Base-by-base conservation (phyloP, 352 stramenopile genomes). In the Phytophthora podocarpi region DNA sequence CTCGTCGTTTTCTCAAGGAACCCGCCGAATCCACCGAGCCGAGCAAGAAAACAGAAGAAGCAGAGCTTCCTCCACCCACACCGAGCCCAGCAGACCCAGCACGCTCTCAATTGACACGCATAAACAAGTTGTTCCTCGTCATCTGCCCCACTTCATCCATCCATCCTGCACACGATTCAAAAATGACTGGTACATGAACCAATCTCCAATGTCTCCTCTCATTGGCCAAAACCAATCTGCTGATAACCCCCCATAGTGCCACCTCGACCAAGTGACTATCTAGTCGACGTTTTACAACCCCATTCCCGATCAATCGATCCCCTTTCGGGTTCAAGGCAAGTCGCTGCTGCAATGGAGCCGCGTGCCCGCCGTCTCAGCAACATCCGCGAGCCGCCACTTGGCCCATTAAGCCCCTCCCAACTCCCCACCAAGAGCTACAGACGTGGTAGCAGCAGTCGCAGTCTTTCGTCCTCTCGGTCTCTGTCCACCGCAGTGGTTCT, bases 61-160 rank as follows among this genome's bases (percentile, higher is more conserved):
- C 34, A 45, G 23, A 36, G n/a, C 24, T 40, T 27, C 49, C 49
- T 54, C 31, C 21, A 26, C 15, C 20, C 20, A n/a, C 23, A 23
- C 3, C 12, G n/a, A 27, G 15, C 16, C 20, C 43, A 34, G 13
- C 34, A 67, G 35, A 49, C 56, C 6, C 35, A 31, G 12, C 49
- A 46, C 30, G 37, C 59, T 52, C 74, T 83, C 74, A 74, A 77
- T 53, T 83, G 74, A 83, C 74, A 83, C 71, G 74, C 71, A 83
- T 78, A 81, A 61, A 70, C 49, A 66, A 58, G 55, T 70, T 70
- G 18, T 72, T 65, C 36, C 40, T 82, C 74, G 20, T 80, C 70
- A 83, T 65, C n/a, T 66, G 71, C 67, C 64, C 59, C 51, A 48
- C 39, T 15, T 66, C 55, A 64, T 62, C 42, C 10, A 21, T 36